A percentile compares a stretch with the other conserved stretches of the same genome.
Conservation (phyloP, 169 alveolate species). For the Plasmodium malariae region DNA sequence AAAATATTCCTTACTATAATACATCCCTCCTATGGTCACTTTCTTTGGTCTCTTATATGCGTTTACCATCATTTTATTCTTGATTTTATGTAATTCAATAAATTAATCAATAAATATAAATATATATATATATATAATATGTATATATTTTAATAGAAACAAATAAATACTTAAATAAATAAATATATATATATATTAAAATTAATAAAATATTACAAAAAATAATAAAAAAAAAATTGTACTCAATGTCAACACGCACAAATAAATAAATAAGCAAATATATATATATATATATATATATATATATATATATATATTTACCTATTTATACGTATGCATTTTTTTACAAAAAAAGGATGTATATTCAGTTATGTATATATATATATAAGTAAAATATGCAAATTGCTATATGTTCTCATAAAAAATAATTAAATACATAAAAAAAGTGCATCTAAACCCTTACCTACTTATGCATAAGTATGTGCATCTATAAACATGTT, state of each 20-base stretch:
- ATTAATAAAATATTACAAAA: background rate
- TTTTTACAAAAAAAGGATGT: constrained; percentile 6
- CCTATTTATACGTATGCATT: background rate
- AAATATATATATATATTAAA: background rate
- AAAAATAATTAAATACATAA: background rate
- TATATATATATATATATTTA: background rate
- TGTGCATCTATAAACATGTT: constrained; percentile 1
- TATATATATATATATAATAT: no score
- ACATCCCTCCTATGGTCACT: constrained; percentile 14
- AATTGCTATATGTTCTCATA: background rate
- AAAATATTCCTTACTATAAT: constrained; percentile 11
- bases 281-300: background rate
- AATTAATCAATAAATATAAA: no score
- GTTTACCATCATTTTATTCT: constrained; percentile 17
- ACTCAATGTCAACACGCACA: background rate
- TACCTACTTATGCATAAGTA: background rate
- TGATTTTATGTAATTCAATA: background rate
- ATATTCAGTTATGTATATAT: background rate
- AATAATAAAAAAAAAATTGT: background rate
- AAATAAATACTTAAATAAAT: no score
- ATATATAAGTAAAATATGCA: background rate
- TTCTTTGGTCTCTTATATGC: constrained; percentile 37
- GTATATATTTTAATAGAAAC: no score
- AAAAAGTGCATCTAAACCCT: background rate
- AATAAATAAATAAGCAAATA: background rate